Base-by-base conservation (phyloP, 1,284 basidiomycete genomes). In the Boletus mariae region DNA sequence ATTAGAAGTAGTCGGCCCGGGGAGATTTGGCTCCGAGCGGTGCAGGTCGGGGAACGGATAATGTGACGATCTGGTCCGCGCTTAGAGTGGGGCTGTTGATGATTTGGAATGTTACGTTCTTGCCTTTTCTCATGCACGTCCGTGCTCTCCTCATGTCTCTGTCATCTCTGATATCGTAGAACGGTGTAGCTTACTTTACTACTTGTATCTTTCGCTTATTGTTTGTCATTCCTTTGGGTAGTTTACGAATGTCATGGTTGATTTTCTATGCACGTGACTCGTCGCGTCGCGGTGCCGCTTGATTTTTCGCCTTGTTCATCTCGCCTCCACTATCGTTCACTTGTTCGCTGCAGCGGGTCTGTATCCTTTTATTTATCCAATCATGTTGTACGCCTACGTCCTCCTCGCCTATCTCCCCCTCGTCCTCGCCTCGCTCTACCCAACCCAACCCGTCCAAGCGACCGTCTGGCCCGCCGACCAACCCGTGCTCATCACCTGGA, bases 11-110 rank as follows among this genome's bases (percentile, higher is more conserved):
- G 87, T 62, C 86, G 85, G 20, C 87, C 87, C n/a, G 85, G 86
- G 13, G 87, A 90, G 65, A 85, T 90, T 43, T 90, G 88, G 87
- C 80, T 90, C 47, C 73, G 80, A 47, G 77, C 82, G 17, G 85
- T 90, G 40, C 76, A 78, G n/a, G 71, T 73, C 47, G 84, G 84
- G 68, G 85, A 88, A 57, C 67, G 77, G 32, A 52, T 82, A 46
- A 66, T 75, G 56, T 79, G 31, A 31, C 15, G 41, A 40, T 40
- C 35, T 20, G 31, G 23, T 20, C 20, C 17, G n/a, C 40, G 17
- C 8, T 37, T 37, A 37, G 35, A 37, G 35, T 15, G 35, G 9
- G 5, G 29, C 5, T 10, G 29, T 10, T 11, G 20, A 32, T 32
- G 31, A 32, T 35, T 35, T 35, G 4, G 31, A 32, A 32, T 12